phyloP scores from a whole-genome alignment of 108 stramenopile genomes.

The Cyclotella atomus region DNA sequence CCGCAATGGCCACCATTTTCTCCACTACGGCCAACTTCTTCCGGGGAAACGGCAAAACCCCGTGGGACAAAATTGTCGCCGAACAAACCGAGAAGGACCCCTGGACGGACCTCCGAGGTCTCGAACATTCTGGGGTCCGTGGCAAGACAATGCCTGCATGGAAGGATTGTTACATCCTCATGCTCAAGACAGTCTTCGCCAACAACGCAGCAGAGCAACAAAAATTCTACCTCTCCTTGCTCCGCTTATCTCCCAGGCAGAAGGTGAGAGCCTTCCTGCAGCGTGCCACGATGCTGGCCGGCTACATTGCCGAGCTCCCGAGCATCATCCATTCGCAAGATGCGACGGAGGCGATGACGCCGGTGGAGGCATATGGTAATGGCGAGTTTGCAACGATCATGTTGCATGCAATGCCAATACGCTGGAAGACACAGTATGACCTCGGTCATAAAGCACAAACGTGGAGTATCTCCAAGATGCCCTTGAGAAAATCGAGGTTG shows the following conservation, averaged over 20 bases:
- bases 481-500: background rate
- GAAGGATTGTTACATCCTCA: background rate
- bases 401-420: background rate
- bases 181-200: background rate
- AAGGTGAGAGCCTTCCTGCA: background rate
- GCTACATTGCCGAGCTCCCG: background rate
- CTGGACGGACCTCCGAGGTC: background rate
- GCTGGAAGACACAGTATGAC: background rate
- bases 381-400: background rate
- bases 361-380: background rate
- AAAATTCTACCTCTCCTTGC: background rate
- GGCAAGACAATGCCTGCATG: background rate
- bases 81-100: background rate
- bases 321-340: background rate
- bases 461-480: too few species aligned
- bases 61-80: background rate
- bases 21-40: background rate
- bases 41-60: background rate
- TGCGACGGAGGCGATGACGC: background rate
- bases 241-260: background rate
- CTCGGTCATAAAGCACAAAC: too few species aligned
- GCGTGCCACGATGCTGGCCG: background rate
- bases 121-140: background rate
- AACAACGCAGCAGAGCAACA: background rate
- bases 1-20: background rate